Evolutionary conservation across 441 rosid genomes (phyloP).

Genomic region (Croton setiger): DNA sequence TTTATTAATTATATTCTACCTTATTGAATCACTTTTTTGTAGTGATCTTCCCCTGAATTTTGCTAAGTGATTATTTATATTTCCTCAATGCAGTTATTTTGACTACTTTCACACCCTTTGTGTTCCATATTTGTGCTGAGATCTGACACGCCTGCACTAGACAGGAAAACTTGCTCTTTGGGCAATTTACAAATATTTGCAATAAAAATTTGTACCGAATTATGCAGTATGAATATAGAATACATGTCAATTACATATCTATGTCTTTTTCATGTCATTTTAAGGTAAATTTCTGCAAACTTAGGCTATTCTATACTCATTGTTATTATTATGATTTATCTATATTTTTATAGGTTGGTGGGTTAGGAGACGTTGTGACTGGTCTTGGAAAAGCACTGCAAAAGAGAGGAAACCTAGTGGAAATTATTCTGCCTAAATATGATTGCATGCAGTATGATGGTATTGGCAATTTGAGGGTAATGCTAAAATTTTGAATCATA

Average conservation of each 20-base stretch:
- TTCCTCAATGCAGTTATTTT: neutral
- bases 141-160: neutral
- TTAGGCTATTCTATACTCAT: neutral
- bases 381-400: conserved; percentile 95
- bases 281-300: neutral
- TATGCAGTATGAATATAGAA: neutral
- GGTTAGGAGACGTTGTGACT: conserved; percentile 92
- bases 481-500: conserved; percentile 18
- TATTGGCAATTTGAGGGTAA: conserved; percentile 69
- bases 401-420: conserved; percentile 90
- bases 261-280: neutral
- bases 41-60: neutral
- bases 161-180: neutral
- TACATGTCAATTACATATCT: too few species aligned
- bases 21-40: neutral
- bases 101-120: neutral
- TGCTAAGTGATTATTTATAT: neutral
- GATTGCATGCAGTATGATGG: conserved; percentile 93
- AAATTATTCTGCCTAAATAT: conserved; percentile 89
- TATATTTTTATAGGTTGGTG: conserved; percentile 63
- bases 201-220: neutral
- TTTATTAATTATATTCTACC: neutral
- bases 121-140: neutral
- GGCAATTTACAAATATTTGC: neutral
- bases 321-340: neutral